Evolutionary conservation across 1,284 basidiomycete species (phyloP).

Genomic region (Gymnopus androsaceus): DNA sequence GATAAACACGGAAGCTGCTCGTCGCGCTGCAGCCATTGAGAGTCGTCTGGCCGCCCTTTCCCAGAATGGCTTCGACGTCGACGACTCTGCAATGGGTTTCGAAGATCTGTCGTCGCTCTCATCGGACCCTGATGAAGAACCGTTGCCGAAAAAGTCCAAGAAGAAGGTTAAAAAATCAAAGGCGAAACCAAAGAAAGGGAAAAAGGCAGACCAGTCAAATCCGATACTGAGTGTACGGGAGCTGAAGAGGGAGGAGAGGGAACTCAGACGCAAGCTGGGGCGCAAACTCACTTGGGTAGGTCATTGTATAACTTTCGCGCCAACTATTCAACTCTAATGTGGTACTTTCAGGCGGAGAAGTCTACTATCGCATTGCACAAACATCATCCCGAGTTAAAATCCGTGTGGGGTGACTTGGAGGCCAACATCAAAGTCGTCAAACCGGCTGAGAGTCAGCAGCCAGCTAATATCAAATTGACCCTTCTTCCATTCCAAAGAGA

Average conservation of each 20-base stretch:
- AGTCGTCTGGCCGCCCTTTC: conserved; percentile 41
- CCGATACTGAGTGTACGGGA: too few species aligned
- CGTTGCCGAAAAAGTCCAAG: conserved; percentile 37
- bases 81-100: conserved; percentile 31
- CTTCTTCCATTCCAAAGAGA: conserved; percentile 87
- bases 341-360: conserved; percentile 66
- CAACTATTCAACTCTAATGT: not conserved
- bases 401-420: conserved; percentile 89
- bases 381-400: conserved; percentile 75
- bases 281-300: conserved; percentile 70
- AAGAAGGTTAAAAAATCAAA: conserved; percentile 29
- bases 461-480: conserved; percentile 73
- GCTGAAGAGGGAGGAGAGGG: conserved; percentile 50
- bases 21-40: conserved; percentile 57
- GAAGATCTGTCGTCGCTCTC: conserved; percentile 27
- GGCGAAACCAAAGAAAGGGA: conserved; percentile 26
- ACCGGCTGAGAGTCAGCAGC: conserved; percentile 79
- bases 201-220: conserved; percentile 23
- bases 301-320: conserved; percentile 12
- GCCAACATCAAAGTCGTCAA: conserved; percentile 60
- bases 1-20: conserved; percentile 41
- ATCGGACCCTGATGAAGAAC: conserved; percentile 44
- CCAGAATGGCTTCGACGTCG: conserved; percentile 31
- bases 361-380: conserved; percentile 64
- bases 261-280: conserved; percentile 56